phyloP scores from a whole-genome alignment of 305 asterid species.

The Plantago coronopus region DNA sequence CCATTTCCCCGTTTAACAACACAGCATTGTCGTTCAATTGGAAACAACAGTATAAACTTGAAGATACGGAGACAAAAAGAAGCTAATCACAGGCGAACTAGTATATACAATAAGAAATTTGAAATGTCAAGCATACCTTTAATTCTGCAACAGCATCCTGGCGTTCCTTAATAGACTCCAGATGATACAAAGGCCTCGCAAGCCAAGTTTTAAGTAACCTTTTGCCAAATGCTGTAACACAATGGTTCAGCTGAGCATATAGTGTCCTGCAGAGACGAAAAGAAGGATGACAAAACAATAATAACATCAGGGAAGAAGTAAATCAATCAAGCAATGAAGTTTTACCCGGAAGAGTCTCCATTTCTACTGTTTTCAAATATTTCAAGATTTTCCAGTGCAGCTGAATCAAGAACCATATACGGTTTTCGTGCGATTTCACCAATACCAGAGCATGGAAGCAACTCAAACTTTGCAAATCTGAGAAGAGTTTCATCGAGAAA shows the following conservation, averaged over 20 bases:
- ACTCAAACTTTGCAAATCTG: constrained; percentile 83
- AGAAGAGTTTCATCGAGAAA: constrained; percentile 81
- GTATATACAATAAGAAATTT: constrained; percentile 5
- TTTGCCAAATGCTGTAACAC: constrained; percentile 88
- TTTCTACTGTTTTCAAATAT: constrained; percentile 86
- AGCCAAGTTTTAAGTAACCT: constrained; percentile 86
- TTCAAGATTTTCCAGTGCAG: constrained; percentile 96
- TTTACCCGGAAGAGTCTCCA: constrained; percentile 89
- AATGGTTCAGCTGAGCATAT: constrained; percentile 81
- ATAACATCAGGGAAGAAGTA: constrained; percentile 15
- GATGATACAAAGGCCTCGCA: constrained; percentile 84
- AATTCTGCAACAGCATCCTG: constrained; percentile 90
- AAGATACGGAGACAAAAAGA: constrained; percentile 5
- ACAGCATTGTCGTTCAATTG: neutral
- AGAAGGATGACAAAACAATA: constrained; percentile 21
- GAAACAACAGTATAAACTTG: constrained; percentile 6
- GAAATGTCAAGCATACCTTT: constrained; percentile 43
- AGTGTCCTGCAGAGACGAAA: constrained; percentile 58
- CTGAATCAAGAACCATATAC: constrained; percentile 89
- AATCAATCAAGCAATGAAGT: constrained; percentile 13
- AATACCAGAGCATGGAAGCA: constrained; percentile 74
- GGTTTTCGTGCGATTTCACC: constrained; percentile 57
- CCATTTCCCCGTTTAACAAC: neutral
- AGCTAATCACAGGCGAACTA: constrained; percentile 9
- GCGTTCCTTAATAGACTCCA: constrained; percentile 72